A percentile compares a stretch with the other conserved stretches of the same genome.
These are phyloP conservation scores for Globisporangium spiculum DNA, from an alignment of 352 stramenopile species.

Conservation along the genomic window DNA sequence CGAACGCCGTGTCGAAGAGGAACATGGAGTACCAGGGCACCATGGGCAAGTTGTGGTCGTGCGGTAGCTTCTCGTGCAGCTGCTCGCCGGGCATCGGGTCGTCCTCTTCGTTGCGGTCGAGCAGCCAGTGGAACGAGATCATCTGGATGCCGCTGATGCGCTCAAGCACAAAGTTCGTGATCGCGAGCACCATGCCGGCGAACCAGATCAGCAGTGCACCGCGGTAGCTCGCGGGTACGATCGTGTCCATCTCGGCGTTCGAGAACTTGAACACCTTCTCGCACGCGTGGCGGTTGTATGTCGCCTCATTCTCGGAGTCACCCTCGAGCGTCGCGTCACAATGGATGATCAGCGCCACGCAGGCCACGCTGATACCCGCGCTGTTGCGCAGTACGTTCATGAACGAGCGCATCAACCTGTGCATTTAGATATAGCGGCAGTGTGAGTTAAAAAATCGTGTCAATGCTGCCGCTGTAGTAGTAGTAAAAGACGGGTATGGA, in stretches of 20 bases:
- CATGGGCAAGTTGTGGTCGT: conserved; percentile 85
- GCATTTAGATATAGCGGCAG: background rate
- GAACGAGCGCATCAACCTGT: conserved; percentile 67
- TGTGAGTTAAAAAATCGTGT: background rate
- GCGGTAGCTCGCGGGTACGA: conserved; percentile 76
- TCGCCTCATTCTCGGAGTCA: conserved; percentile 16
- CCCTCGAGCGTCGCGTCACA: conserved; percentile 64
- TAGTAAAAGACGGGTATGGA: background rate
- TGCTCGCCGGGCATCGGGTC: conserved; percentile 39
- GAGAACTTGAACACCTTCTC: conserved; percentile 76
- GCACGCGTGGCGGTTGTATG: conserved; percentile 79
- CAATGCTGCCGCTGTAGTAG: background rate
- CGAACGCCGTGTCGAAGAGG: conserved; percentile 88
- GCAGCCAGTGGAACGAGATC: conserved; percentile 79
- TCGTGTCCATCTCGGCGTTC: conserved; percentile 41
- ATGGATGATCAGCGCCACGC: conserved; percentile 79
- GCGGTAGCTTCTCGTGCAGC: conserved; percentile 58
- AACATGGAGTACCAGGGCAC: conserved; percentile 95
- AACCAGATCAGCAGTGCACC: conserved; percentile 84
- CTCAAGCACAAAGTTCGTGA: conserved; percentile 84
- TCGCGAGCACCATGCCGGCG: conserved; percentile 72
- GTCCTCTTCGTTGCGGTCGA: conserved; percentile 38
- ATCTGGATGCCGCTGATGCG: conserved; percentile 76
- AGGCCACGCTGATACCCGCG: conserved; percentile 76
- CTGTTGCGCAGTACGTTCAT: conserved; percentile 83